Conservation (phyloP, 805 yeast genomes). For the Wickerhamomyces pijperi region DNA sequence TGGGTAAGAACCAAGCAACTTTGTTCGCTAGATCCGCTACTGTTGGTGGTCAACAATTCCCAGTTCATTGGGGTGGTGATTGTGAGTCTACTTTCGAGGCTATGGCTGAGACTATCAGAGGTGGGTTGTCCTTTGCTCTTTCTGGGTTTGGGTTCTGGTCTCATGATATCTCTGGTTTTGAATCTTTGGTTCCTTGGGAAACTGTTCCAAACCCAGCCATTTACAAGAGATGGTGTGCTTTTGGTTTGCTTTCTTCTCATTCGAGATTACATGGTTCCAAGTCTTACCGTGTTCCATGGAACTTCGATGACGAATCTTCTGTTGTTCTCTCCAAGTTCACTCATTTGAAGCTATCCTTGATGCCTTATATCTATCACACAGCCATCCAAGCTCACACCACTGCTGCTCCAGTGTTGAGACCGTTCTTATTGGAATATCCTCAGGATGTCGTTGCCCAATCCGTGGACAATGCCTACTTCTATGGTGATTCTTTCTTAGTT, state of each 20-base stretch:
- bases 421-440: conserved; percentile 11
- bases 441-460: conserved; percentile 6
- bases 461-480: conserved; percentile 10
- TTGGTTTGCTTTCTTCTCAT: conserved; percentile 14
- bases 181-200: conserved; percentile 4
- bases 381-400: conserved; percentile 13
- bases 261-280: conserved; percentile 15
- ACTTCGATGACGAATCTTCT: conserved; percentile 14
- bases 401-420: conserved; percentile 11
- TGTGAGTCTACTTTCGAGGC: conserved; percentile 16
- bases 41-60: conserved; percentile 14
- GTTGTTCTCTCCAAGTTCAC: conserved; percentile 12
- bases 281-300: conserved; percentile 16
- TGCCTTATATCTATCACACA: conserved; percentile 13
- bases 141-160: conserved; percentile 17
- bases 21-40: conserved; percentile 17
- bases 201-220: conserved; percentile 12
- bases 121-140: conserved; percentile 13
- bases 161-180: conserved; percentile 16
- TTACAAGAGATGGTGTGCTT: conserved; percentile 16
- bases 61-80: conserved; percentile 18
- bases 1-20: conserved; percentile 13
- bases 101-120: conserved; percentile 15
- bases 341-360: conserved; percentile 12
- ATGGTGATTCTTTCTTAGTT: conserved; percentile 13